Conservation (phyloP, 306 rosid species). For the Vicia sativa region DNA sequence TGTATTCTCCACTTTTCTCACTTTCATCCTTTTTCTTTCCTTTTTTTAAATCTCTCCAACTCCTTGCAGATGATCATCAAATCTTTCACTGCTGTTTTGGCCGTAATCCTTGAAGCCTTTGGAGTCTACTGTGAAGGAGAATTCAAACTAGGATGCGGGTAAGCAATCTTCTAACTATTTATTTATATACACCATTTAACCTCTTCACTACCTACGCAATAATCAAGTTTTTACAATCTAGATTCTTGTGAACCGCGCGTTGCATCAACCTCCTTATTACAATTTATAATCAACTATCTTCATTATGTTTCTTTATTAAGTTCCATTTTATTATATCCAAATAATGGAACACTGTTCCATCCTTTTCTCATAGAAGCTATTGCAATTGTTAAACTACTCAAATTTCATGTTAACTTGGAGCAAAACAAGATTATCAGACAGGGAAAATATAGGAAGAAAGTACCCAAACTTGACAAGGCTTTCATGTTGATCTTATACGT, state of each 20-base stretch:
- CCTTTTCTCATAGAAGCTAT: background rate
- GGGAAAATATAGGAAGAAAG: conserved; percentile 7
- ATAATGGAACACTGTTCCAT: background rate
- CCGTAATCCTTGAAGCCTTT: conserved; percentile 91
- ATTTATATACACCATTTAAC: too few species aligned
- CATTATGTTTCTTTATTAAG: background rate
- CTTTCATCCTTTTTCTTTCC: conserved; percentile 29
- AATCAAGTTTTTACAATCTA: too few species aligned
- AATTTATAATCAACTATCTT: too few species aligned
- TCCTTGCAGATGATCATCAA: conserved; percentile 86
- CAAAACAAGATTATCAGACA: background rate
- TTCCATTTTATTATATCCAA: background rate
- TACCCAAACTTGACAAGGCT: conserved; percentile 23
- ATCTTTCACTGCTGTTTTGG: conserved; percentile 75
- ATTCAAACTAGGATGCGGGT: conserved; percentile 91
- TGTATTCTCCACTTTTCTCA: conserved; percentile 62
- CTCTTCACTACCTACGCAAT: too few species aligned
- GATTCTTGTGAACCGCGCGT: too few species aligned
- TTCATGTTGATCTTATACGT: conserved; percentile 24
- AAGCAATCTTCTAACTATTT: conserved; percentile 44
- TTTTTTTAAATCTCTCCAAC: conserved; percentile 33
- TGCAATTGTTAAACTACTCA: conserved; percentile 25
- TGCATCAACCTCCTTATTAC: too few species aligned
- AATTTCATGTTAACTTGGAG: conserved; percentile 4
- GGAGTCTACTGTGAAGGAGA: conserved; percentile 94